Percentiles rank a stretch among this genome's conserved stretches.
Conservation (phyloP, 192 early-diverging fungal species). For the Spizellomyces sp. region DNA sequence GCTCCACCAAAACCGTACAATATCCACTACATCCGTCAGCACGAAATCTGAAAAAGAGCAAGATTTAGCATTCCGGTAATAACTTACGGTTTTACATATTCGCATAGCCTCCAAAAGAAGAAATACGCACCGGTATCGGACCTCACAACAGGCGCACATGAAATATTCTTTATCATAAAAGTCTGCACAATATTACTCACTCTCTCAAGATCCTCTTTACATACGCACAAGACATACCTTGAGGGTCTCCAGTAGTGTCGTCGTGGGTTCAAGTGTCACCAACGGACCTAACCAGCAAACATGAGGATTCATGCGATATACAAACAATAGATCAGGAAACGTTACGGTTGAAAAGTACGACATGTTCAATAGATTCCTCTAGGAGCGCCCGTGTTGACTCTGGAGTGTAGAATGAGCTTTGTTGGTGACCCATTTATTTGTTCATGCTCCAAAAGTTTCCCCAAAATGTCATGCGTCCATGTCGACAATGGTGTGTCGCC, state of each 20-base stretch:
- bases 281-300: conserved; percentile 22
- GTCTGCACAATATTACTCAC: neutral
- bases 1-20: conserved; percentile 22
- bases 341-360: conserved; percentile 26
- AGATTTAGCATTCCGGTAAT: neutral
- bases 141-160: conserved; percentile 28
- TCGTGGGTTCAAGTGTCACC: conserved; percentile 19
- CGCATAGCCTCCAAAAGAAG: conserved; percentile 2
- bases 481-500: no score
- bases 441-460: no score
- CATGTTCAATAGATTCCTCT: conserved; percentile 9
- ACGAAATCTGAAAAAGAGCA: conserved; percentile 11
- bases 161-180: conserved; percentile 27
- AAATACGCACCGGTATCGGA: neutral
- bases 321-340: neutral
- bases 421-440: conserved; percentile 29
- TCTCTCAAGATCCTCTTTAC: neutral
- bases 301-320: neutral
- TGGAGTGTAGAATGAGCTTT: conserved; percentile 19
- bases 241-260: conserved; percentile 19
- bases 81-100: no score
- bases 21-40: conserved; percentile 31
- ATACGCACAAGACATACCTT: conserved; percentile 9
- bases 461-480: no score
- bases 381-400: conserved; percentile 14